Evolutionary conservation across 108 stramenopile species (phyloP).

Genomic region (Nitzschia putrida): DNA sequence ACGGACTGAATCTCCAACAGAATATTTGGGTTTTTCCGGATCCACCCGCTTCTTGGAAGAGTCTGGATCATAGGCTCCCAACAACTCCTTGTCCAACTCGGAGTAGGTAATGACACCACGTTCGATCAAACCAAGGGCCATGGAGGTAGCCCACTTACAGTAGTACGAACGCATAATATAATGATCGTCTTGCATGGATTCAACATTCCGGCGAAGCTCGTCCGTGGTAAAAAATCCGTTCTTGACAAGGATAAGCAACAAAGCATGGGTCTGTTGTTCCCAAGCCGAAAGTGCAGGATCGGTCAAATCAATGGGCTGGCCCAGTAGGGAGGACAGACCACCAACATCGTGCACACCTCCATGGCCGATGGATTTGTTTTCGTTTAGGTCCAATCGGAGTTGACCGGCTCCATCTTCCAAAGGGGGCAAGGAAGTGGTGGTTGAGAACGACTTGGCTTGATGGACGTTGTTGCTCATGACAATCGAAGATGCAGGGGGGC

Average conservation of each 20-base stretch:
- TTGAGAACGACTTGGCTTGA: too few relatives aligned
- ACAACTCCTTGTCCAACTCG: constrained; percentile 39
- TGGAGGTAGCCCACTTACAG: constrained; percentile 54
- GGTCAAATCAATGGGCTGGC: too few relatives aligned
- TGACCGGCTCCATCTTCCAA: too few relatives aligned
- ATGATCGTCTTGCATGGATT: constrained; percentile 40
- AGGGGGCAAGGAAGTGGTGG: too few relatives aligned
- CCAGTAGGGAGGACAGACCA: too few relatives aligned
- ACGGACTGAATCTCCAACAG: constrained; percentile 41
- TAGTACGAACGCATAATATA: constrained; percentile 49
- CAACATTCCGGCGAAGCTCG: constrained; percentile 47
- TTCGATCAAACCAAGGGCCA: constrained; percentile 45
- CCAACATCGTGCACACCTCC: too few relatives aligned
- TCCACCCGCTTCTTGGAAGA: background rate
- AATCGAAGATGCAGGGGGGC: too few relatives aligned
- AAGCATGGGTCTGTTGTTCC: constrained; percentile 52
- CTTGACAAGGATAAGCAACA: constrained; percentile 43
- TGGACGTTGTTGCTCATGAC: too few relatives aligned
- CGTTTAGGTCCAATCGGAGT: too few relatives aligned
- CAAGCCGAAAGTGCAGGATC: too few relatives aligned
- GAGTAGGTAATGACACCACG: constrained; percentile 26
- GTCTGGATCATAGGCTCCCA: constrained; percentile 5
- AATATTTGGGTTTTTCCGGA: constrained; percentile 25
- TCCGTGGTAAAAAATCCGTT: constrained; percentile 42
- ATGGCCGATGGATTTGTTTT: too few relatives aligned